phyloP scores from a whole-genome alignment of 2,329 filamentous ascomycete genomes.

The Venturiaceae sp. region DNA sequence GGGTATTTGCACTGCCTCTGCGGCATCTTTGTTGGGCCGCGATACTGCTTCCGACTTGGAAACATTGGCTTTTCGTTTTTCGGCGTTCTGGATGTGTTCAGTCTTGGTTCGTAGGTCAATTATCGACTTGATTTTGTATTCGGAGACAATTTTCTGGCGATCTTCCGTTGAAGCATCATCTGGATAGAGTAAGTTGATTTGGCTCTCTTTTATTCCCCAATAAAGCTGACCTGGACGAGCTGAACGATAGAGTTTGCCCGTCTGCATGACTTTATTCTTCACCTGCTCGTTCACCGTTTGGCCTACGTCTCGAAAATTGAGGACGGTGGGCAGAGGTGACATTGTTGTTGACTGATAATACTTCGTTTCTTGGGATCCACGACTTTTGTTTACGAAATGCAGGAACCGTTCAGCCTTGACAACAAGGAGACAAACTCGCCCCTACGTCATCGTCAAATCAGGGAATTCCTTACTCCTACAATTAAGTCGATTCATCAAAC shows the following conservation, averaged over 20 bases:
- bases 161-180: conserved; percentile 66
- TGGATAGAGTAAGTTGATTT: conserved; percentile 34
- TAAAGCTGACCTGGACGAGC: conserved; percentile 2
- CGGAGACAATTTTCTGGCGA: conserved; percentile 45
- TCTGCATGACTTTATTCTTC: conserved; percentile 4
- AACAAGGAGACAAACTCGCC: neutral
- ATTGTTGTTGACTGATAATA: neutral
- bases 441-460: neutral
- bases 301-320: conserved; percentile 73
- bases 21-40: conserved; percentile 40
- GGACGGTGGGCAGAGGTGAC: conserved; percentile 23
- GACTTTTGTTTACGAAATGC: neutral
- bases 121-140: conserved; percentile 58
- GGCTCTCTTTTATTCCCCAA: neutral
- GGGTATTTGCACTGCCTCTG: conserved; percentile 51
- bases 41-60: conserved; percentile 27
- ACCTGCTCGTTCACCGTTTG: conserved; percentile 48
- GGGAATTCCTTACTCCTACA: neutral
- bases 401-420: neutral
- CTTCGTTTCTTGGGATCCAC: neutral
- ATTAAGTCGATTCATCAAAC: no score
- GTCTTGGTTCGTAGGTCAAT: conserved; percentile 76
- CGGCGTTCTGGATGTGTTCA: conserved; percentile 59
- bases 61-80: conserved; percentile 46
- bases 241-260: conserved; percentile 11